A percentile compares a stretch with the other conserved stretches of the same genome.
Conservation (phyloP, 768 basidiomycete genomes). For the Rhodotorula diobovata region DNA sequence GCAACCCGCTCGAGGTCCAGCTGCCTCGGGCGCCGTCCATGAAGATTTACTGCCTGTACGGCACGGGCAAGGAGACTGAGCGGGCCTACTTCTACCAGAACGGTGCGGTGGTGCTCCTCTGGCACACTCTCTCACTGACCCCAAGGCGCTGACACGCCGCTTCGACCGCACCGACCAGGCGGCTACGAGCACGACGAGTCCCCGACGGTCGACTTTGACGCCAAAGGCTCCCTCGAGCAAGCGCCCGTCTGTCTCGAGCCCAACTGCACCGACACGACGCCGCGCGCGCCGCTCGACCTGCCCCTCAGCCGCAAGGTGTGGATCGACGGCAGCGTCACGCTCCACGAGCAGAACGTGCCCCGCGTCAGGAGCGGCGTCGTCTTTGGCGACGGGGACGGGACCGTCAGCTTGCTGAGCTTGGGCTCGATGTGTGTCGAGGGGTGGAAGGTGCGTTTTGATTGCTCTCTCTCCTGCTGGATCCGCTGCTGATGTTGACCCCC, state of each 20-base stretch:
- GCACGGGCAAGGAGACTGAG: constrained; percentile 79
- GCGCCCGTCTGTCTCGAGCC: constrained; percentile 51
- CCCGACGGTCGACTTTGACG: constrained; percentile 25
- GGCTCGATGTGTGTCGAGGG: constrained; percentile 97
- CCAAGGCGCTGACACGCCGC: neutral
- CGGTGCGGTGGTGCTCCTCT: neutral
- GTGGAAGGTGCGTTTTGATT: constrained; percentile 57
- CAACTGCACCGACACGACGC: constrained; percentile 49
- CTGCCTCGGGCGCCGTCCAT: constrained; percentile 85
- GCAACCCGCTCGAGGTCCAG: constrained; percentile 56
- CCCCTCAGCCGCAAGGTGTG: constrained; percentile 61
- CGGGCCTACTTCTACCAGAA: constrained; percentile 31
- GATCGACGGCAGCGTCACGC: constrained; percentile 80
- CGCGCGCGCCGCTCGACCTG: constrained; percentile 55
- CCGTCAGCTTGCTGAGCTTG: constrained; percentile 74
- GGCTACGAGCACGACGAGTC: constrained; percentile 64
- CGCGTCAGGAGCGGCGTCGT: constrained; percentile 62
- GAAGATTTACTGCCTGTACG: constrained; percentile 87
- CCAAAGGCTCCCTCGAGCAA: neutral
- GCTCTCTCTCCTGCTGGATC: neutral
- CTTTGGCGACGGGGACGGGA: constrained; percentile 93
- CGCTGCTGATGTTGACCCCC: neutral
- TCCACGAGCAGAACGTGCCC: constrained; percentile 48
- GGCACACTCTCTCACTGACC: no score
- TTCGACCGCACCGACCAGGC: constrained; percentile 55